Conservation (phyloP, 2,329 filamentous ascomycete genomes). For the Epichloe typhina region DNA sequence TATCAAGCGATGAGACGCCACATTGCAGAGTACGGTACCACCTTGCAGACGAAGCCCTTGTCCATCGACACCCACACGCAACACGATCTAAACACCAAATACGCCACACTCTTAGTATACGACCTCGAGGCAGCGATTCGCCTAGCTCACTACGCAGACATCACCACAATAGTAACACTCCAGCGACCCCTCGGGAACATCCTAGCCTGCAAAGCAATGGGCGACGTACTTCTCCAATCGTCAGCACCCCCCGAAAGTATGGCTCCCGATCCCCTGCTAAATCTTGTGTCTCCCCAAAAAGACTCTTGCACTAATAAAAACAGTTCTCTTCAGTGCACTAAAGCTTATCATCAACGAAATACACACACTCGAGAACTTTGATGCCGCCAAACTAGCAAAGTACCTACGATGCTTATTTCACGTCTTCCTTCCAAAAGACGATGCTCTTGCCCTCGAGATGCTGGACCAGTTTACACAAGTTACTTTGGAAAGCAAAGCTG, state of each 20-base stretch:
- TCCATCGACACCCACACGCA: constrained; percentile 29
- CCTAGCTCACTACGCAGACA: constrained; percentile 53
- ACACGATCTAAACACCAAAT: constrained; percentile 45
- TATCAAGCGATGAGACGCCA: constrained; percentile 51
- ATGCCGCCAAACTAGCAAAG: constrained; percentile 49
- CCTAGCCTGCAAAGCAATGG: constrained; percentile 46
- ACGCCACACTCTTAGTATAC: constrained; percentile 56
- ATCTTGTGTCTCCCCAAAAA: background rate
- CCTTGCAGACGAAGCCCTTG: background rate
- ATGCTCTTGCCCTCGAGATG: constrained; percentile 42
- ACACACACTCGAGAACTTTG: constrained; percentile 41
- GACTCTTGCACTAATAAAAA: background rate
- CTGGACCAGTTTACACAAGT: constrained; percentile 49
- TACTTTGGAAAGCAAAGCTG: constrained; percentile 33
- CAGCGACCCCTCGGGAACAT: constrained; percentile 31
- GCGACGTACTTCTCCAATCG: constrained; percentile 48
- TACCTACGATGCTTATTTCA: constrained; percentile 73
- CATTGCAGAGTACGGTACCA: constrained; percentile 22
- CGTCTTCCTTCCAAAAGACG: constrained; percentile 44
- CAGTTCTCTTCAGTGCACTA: constrained; percentile 40
- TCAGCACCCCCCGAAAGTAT: constrained; percentile 36
- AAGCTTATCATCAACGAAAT: constrained; percentile 59
- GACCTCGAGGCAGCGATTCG: constrained; percentile 65
- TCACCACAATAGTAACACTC: constrained; percentile 46
- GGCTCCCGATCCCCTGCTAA: background rate